Evolutionary conservation across 768 basidiomycete genomes (phyloP).

Genomic region (Hirschioporus abietinus): DNA sequence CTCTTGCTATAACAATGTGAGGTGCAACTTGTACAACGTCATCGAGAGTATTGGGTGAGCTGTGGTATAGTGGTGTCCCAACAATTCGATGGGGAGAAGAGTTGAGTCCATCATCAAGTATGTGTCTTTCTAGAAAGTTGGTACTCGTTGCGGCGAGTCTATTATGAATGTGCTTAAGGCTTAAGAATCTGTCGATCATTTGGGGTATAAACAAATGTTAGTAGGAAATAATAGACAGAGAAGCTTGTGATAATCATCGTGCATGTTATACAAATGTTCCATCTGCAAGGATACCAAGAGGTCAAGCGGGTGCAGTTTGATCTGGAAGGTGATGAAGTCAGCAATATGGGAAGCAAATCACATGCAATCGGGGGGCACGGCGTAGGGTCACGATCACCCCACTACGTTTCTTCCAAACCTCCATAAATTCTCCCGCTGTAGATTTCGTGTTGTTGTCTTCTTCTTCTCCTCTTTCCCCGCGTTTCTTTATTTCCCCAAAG

Average conservation of each 20-base stretch:
- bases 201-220: too few relatives aligned
- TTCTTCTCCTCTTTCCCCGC: neutral
- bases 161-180: too few relatives aligned
- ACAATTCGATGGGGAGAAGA: too few relatives aligned
- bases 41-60: too few relatives aligned
- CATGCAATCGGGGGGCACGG: neutral
- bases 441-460: neutral
- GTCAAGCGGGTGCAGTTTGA: neutral
- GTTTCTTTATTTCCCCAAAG: neutral
- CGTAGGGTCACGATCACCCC: neutral
- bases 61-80: too few relatives aligned
- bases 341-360: neutral
- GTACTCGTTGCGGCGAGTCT: too few relatives aligned
- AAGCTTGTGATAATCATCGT: neutral
- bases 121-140: too few relatives aligned
- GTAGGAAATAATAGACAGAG: too few relatives aligned
- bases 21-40: too few relatives aligned
- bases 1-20: too few relatives aligned
- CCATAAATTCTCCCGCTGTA: neutral
- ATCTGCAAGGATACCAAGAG: neutral
- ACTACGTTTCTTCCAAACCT: neutral
- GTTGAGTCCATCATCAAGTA: too few relatives aligned
- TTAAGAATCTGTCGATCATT: too few relatives aligned
- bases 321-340: slow-evolving; percentile 2
- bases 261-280: neutral